These are phyloP conservation scores for Cercospora zeae-maydis DNA, from an alignment of 2,329 filamentous ascomycete species.

Conservation along the genomic window DNA sequence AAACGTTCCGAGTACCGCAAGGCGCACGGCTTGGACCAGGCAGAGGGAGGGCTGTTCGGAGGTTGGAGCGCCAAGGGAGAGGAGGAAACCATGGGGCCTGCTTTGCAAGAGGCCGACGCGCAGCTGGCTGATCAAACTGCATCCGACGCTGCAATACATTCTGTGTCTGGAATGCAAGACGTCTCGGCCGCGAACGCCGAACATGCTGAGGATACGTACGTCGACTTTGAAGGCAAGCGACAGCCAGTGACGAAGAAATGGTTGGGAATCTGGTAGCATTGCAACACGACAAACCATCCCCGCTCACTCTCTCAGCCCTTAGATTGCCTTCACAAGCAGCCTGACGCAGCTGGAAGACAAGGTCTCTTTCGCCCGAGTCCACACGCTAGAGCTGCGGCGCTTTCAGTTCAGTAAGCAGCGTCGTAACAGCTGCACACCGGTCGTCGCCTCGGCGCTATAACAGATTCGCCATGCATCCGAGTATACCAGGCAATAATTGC, in stretches of 20 bases:
- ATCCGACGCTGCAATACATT: not conserved
- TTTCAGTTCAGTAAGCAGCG: not conserved
- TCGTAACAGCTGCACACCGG: not conserved
- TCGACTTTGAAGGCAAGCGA: slow-evolving; percentile 43
- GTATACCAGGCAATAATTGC: not conserved
- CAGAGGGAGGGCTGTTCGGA: slow-evolving; percentile 45
- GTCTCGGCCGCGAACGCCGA: slow-evolving; percentile 28
- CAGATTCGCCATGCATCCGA: not conserved
- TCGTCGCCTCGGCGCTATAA: not conserved
- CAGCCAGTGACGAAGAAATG: slow-evolving; percentile 68
- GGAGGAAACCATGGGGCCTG: slow-evolving; percentile 36
- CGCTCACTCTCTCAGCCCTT: not conserved
- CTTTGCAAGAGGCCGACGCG: slow-evolving; percentile 40
- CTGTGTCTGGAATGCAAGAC: slow-evolving; percentile 27
- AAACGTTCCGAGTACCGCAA: slow-evolving; percentile 83
- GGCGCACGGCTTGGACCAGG: slow-evolving; percentile 73
- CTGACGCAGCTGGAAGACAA: not conserved
- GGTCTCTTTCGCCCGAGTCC: not conserved
- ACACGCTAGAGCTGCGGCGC: not conserved
- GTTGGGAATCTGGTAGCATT: slow-evolving; percentile 69
- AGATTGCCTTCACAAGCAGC: not conserved
- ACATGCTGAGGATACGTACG: slow-evolving; percentile 39
- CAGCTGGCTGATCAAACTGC: slow-evolving; percentile 17
- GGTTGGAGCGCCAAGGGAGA: slow-evolving; percentile 44
- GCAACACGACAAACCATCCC: not conserved